phyloP scores from a whole-genome alignment of 768 basidiomycete genomes.

The Mycena capillaripes region DNA sequence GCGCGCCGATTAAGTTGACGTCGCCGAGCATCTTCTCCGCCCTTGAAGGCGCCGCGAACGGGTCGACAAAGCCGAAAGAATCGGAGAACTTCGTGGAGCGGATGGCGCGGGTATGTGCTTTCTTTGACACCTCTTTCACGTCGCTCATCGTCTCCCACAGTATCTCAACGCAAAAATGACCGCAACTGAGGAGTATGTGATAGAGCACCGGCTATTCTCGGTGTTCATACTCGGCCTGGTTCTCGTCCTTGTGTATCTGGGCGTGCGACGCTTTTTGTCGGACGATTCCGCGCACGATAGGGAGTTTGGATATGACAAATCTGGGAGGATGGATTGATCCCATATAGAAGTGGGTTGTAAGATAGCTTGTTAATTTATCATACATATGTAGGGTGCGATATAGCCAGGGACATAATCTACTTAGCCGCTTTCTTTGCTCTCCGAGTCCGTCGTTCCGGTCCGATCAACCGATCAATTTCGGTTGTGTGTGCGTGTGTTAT shows the following conservation, averaged over 20 bases:
- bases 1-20: conserved; percentile 69
- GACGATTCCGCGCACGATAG: conserved; percentile 39
- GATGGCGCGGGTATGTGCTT: conserved; percentile 65
- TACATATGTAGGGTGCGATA: neutral
- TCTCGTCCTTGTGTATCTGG: conserved; percentile 47
- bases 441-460: too few species aligned
- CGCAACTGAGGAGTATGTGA: conserved; percentile 52
- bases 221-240: conserved; percentile 47
- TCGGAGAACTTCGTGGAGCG: conserved; percentile 83
- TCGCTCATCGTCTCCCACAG: conserved; percentile 41
- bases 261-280: conserved; percentile 41
- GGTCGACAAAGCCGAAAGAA: conserved; percentile 64
- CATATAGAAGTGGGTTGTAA: conserved; percentile 17
- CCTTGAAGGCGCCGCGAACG: conserved; percentile 74
- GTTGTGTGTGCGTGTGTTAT: too few species aligned
- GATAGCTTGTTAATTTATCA: conserved; percentile 17
- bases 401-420: too few species aligned
- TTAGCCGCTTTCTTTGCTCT: too few species aligned
- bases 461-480: too few species aligned
- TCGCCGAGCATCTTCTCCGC: conserved; percentile 71
- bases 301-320: conserved; percentile 38
- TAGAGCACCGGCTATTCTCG: conserved; percentile 51
- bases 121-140: neutral
- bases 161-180: conserved; percentile 58
- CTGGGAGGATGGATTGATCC: conserved; percentile 40